Percentiles rank a stretch among this genome's conserved stretches.
Conservation (phyloP, 495 filamentous ascomycete species). For the Friedmanniomyces simplex region DNA sequence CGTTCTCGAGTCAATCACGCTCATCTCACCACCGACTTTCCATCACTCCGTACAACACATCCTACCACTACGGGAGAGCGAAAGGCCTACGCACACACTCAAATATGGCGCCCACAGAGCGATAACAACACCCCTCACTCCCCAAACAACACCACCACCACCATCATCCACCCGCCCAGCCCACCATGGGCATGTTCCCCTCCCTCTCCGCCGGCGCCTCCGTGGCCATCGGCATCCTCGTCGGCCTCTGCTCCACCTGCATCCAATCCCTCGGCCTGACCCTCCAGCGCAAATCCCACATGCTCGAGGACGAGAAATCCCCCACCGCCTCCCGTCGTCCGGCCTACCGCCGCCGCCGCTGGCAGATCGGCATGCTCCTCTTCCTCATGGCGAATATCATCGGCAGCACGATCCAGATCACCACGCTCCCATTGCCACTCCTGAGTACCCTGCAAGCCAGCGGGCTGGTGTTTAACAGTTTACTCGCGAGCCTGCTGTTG, state of each 20-base stretch:
- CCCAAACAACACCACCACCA: background rate
- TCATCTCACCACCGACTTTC: no score
- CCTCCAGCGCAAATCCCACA: conserved; percentile 96
- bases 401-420: conserved; percentile 95
- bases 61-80: no score
- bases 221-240: conserved; percentile 62
- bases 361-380: conserved; percentile 96
- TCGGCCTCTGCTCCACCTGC: conserved; percentile 85
- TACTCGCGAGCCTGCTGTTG: conserved; percentile 88
- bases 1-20: no score
- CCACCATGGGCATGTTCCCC: conserved; percentile 1
- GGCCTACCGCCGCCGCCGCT: conserved; percentile 81
- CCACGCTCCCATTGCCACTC: conserved; percentile 86
- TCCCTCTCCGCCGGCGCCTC: conserved; percentile 13
- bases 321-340: conserved; percentile 70
- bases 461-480: conserved; percentile 95
- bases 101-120: background rate
- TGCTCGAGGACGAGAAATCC: conserved; percentile 89
- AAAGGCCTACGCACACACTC: no score
- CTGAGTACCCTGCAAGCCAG: conserved; percentile 92
- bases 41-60: no score
- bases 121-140: background rate
- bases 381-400: conserved; percentile 90
- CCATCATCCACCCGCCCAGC: no score
- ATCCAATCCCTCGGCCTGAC: conserved; percentile 92